Conservation (phyloP, 768 basidiomycete species). For the Mycena rosella region DNA sequence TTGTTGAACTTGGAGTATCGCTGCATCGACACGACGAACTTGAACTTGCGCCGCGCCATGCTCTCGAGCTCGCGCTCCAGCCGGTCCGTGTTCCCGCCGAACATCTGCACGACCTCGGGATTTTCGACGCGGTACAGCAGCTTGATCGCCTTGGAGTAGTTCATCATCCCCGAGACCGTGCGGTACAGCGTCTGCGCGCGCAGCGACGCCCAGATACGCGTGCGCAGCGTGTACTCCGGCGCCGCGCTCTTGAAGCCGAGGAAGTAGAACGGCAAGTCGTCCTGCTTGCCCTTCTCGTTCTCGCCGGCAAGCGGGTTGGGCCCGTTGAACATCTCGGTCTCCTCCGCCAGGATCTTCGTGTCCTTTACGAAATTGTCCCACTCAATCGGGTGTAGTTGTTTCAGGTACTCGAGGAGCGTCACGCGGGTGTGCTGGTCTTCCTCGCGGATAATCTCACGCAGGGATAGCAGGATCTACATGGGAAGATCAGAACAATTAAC, state of each 20-base stretch:
- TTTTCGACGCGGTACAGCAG: slow-evolving; percentile 99
- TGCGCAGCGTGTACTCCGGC: slow-evolving; percentile 97
- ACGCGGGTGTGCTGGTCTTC: slow-evolving; percentile 98
- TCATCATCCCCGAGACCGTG: slow-evolving; percentile 99
- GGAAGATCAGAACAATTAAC: slow-evolving; percentile 20
- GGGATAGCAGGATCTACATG: slow-evolving; percentile 87
- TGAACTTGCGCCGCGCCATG: slow-evolving; percentile 99
- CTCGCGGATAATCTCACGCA: slow-evolving; percentile 98
- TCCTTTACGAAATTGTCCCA: slow-evolving; percentile 99
- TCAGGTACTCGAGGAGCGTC: slow-evolving; percentile 96
- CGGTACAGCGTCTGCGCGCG: slow-evolving; percentile 98
- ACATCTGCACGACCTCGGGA: slow-evolving; percentile 97
- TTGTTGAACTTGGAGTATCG: slow-evolving; percentile 99
- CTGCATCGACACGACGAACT: slow-evolving; percentile 99
- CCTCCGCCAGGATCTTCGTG: slow-evolving; percentile 98
- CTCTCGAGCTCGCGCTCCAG: slow-evolving; percentile 96
- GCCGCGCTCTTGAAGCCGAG: slow-evolving; percentile 99
- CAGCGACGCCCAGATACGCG: slow-evolving; percentile 98
- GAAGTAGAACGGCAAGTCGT: slow-evolving; percentile 97
- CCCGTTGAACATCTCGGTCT: slow-evolving; percentile 89
- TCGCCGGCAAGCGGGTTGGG: slow-evolving; percentile 72
- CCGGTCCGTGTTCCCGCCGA: slow-evolving; percentile 97
- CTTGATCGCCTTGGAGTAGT: slow-evolving; percentile 99
- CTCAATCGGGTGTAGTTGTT: slow-evolving; percentile 97
- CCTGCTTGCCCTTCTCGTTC: slow-evolving; percentile 88